These are phyloP conservation scores for Haplosporangium gracile DNA, from an alignment of 192 early-diverging fungal genomes.

Conservation along the genomic window DNA sequence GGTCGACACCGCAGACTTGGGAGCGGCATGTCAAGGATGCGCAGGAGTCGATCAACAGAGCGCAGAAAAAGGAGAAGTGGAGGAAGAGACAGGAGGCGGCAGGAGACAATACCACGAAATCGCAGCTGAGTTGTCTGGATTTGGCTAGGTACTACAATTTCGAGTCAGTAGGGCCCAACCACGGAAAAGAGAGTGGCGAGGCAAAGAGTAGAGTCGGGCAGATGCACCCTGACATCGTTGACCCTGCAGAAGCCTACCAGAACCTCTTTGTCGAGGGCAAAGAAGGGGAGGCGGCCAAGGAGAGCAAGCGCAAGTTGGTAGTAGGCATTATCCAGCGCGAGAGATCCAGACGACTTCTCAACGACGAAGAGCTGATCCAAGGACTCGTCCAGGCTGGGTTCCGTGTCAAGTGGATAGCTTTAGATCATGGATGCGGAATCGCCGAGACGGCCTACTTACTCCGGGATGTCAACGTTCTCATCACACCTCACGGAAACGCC, in stretches of 20 bases:
- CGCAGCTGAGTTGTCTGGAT: slow-evolving; percentile 16
- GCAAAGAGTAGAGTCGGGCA: background rate
- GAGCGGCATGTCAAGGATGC: background rate
- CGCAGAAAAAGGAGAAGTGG: too few relatives aligned
- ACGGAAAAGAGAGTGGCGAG: background rate
- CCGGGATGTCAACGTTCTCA: slow-evolving; percentile 28
- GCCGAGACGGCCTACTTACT: slow-evolving; percentile 32
- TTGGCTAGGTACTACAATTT: slow-evolving; percentile 29
- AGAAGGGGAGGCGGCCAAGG: background rate
- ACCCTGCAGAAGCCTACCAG: slow-evolving; percentile 7
- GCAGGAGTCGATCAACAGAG: background rate
- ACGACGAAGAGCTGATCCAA: background rate
- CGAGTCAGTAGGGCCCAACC: background rate
- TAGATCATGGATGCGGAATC: slow-evolving; percentile 28
- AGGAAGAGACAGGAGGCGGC: background rate
- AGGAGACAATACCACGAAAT: background rate
- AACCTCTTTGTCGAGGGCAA: background rate
- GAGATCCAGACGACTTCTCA: background rate
- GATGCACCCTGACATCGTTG: background rate
- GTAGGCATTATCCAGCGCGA: slow-evolving; percentile 7
- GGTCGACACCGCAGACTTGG: slow-evolving; percentile 18
- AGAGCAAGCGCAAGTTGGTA: background rate
- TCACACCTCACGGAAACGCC: slow-evolving; percentile 26
- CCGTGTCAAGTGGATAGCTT: slow-evolving; percentile 17
- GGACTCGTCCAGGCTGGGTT: background rate